Conservation (phyloP, 352 stramenopile species). For the Globisporangium megalacanthum region DNA sequence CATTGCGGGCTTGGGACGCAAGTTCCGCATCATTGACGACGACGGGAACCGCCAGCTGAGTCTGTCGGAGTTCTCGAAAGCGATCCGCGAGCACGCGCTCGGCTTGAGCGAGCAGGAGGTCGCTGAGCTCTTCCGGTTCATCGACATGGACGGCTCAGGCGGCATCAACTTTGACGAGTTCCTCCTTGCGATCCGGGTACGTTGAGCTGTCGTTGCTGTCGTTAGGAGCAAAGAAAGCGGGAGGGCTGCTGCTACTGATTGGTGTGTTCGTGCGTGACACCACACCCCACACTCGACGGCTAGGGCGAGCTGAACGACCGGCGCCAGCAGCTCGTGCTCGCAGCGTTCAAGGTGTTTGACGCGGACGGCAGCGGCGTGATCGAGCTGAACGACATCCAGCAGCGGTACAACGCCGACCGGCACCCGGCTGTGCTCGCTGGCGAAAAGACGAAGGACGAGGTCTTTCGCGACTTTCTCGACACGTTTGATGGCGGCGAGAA, state of each 20-base stretch:
- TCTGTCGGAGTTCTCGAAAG: conserved; percentile 73
- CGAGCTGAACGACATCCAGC: conserved; percentile 72
- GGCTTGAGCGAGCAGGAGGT: conserved; percentile 49
- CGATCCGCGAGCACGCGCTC: conserved; percentile 49
- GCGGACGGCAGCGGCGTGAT: conserved; percentile 65
- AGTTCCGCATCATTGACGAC: conserved; percentile 74
- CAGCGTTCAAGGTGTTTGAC: conserved; percentile 84
- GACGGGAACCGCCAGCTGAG: conserved; percentile 69
- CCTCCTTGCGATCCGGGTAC: conserved; percentile 31
- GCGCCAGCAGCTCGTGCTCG: conserved; percentile 57
- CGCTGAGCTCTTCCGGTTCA: conserved; percentile 74
- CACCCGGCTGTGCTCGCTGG: conserved; percentile 82
- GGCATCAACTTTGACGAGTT: conserved; percentile 86
- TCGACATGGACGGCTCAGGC: conserved; percentile 77
- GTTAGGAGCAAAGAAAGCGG: too few relatives aligned
- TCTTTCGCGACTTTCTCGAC: conserved; percentile 81
- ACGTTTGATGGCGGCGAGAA: conserved; percentile 78
- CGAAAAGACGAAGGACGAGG: conserved; percentile 49
- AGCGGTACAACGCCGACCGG: conserved; percentile 73
- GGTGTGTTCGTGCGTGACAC: conserved; percentile 43
- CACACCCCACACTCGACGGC: too few relatives aligned
- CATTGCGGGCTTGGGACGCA: conserved; percentile 41
- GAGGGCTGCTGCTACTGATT: too few relatives aligned
- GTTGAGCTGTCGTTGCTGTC: too few relatives aligned
- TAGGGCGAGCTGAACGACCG: conserved; percentile 39